Evolutionary conservation across 352 stramenopile genomes (phyloP).

Genomic region (Plasmopara viticola): DNA sequence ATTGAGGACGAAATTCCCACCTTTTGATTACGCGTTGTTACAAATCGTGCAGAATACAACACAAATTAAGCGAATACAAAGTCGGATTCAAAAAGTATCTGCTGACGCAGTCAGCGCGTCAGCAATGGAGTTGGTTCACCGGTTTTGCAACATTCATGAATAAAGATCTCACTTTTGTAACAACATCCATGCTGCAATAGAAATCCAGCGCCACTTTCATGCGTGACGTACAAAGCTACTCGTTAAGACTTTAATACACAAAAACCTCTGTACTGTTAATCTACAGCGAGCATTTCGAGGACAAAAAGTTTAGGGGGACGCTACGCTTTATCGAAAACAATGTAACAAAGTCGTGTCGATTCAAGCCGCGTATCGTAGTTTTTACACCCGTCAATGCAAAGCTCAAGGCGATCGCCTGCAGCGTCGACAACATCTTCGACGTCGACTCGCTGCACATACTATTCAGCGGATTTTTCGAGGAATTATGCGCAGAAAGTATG

Average conservation of each 20-base stretch:
- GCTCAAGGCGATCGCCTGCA: slow-evolving; percentile 12
- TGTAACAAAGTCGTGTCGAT: slow-evolving; percentile 37
- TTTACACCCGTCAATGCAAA: slow-evolving; percentile 30
- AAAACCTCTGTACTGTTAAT: slow-evolving; percentile 52
- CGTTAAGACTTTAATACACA: slow-evolving; percentile 39
- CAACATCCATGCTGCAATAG: slow-evolving; percentile 36
- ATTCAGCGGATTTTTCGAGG: slow-evolving; percentile 59
- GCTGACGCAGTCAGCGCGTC: slow-evolving; percentile 34
- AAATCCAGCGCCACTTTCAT: slow-evolving; percentile 65
- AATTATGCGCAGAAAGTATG: slow-evolving; percentile 6
- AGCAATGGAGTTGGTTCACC: slow-evolving; percentile 37
- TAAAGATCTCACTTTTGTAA: slow-evolving; percentile 46
- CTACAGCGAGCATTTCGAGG: slow-evolving; percentile 66
- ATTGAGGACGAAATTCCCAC: slow-evolving; percentile 33
- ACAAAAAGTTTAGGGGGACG: slow-evolving; percentile 33
- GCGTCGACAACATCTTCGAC: slow-evolving; percentile 16
- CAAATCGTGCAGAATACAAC: slow-evolving; percentile 63
- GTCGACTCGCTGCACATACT: slow-evolving; percentile 23
- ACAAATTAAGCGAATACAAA: slow-evolving; percentile 47
- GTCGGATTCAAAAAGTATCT: slow-evolving; percentile 46
- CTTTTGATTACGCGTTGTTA: slow-evolving; percentile 8
- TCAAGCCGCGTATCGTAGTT: slow-evolving; percentile 46
- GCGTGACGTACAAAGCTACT: slow-evolving; percentile 34
- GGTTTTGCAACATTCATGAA: slow-evolving; percentile 47
- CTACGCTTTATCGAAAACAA: slow-evolving; percentile 26